These are phyloP conservation scores for Vinca minor DNA, from an alignment of 257 asterid species.

Conservation along the genomic window DNA sequence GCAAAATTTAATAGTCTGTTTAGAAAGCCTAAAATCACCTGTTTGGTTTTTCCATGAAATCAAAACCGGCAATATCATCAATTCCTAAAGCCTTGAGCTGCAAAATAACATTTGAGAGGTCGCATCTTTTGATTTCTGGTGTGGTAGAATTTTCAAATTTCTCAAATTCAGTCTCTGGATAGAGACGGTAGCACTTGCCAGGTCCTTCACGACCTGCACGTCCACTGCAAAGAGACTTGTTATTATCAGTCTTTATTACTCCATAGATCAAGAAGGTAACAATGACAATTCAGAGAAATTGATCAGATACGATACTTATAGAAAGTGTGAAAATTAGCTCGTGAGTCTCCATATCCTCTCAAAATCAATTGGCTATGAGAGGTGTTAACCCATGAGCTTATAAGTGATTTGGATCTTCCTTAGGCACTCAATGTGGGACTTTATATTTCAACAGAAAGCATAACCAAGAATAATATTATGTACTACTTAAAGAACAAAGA, in stretches of 20 bases:
- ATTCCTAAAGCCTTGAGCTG: slow-evolving; percentile 94
- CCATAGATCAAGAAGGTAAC: background rate
- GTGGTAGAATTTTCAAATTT: slow-evolving; percentile 74
- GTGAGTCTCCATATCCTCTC: too few species aligned
- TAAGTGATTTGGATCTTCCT: too few species aligned
- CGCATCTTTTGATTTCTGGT: slow-evolving; percentile 88
- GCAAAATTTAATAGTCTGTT: background rate
- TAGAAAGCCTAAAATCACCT: slow-evolving; percentile 34
- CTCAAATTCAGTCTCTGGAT: slow-evolving; percentile 82
- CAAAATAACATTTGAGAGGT: slow-evolving; percentile 84
- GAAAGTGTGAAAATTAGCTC: background rate
- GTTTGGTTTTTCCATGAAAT: slow-evolving; percentile 88
- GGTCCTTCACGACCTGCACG: slow-evolving; percentile 99
- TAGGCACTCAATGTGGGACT: too few species aligned
- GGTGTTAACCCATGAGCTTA: too few species aligned
- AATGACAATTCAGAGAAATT: background rate
- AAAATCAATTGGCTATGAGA: too few species aligned
- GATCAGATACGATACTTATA: background rate
- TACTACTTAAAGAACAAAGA: background rate
- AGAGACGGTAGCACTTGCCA: slow-evolving; percentile 96
- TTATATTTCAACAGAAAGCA: background rate
- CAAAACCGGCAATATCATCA: slow-evolving; percentile 73
- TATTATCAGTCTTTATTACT: background rate
- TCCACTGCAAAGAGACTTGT: slow-evolving; percentile 51
- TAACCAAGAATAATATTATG: background rate